Base-by-base conservation (phyloP, 805 yeast species). In the Nakazawaea pomicola region DNA sequence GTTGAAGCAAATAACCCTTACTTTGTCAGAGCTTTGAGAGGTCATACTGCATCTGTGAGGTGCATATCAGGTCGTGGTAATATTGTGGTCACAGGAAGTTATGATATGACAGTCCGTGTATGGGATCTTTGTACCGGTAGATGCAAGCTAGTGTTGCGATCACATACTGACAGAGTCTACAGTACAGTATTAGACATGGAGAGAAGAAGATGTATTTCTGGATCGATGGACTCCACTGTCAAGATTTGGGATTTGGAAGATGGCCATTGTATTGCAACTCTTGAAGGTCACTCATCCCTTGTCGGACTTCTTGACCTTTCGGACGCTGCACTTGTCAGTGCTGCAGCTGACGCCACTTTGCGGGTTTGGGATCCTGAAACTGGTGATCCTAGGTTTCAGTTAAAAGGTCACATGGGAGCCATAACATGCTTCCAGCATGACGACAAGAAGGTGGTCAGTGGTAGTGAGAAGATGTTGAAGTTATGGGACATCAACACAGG, bases 361-460 rank as follows among this genome's bases (percentile, higher is more conserved):
- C 72, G 97, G 38, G 82, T 91, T 2, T 93, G 99, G 99, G 84
- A 93, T 55, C 93, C 96, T 1, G 76, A 76, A 20, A 74, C 80
- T 7, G 89, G 86, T 21, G 72, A 72, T 16, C 76, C 85, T 31
- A 66, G 68, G 38, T 76, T 77, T 54, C 76, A 83, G 36, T 73
- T 89, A 44, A 82, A 84, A 40, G 95, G 96, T 24, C 91, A 89
- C 59, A 74, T 80, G 20, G 76, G 80, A 11, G 95, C 98, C 0
- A 90, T 93, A 36, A 89, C 98, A 0, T 91, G 98, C 46, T 89
- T 93, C 58, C 91, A 84, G 59, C 89, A 89, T 55, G 91, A 88
- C 51, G 87, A 87, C 44, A 78, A 83, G 50, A 63, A 87, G 44
- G 76, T 93, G 30, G 84, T 93, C 0, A 83, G 95, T 53, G 99